Conservation (phyloP, 108 stramenopile species). For the Chaetoceros tenuissimus region DNA sequence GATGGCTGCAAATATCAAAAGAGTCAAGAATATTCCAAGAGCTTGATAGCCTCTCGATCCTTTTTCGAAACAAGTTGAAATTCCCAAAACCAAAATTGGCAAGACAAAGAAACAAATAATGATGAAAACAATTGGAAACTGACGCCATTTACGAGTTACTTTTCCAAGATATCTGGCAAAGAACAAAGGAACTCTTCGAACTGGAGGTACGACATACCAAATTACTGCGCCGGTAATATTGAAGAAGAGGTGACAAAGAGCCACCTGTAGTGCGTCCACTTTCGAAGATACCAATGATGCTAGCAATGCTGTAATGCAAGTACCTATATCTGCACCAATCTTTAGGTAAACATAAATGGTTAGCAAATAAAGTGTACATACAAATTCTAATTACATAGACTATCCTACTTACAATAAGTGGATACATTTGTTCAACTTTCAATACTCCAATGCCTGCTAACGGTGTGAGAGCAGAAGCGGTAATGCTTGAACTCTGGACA, state of each 20-base stretch:
- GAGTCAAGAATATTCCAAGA: constrained; percentile 1
- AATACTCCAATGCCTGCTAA: constrained; percentile 18
- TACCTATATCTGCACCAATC: constrained; percentile 83
- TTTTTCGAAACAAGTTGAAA: constrained; percentile 11
- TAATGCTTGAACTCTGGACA: constrained; percentile 26
- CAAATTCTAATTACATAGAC: constrained; percentile 17
- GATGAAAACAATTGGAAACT: constrained; percentile 26
- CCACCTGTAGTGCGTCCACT: constrained; percentile 56
- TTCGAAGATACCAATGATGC: constrained; percentile 42
- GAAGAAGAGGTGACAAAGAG: constrained; percentile 76
- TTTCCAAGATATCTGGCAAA: constrained; percentile 12
- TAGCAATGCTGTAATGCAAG: constrained; percentile 60
- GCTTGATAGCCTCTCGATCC: constrained; percentile 3
- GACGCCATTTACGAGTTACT: constrained; percentile 10
- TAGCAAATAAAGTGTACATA: constrained; percentile 17
- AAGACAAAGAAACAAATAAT: constrained; percentile 16
- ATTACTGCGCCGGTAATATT: constrained; percentile 52
- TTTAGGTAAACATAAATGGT: constrained; percentile 69
- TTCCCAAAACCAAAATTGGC: constrained; percentile 16
- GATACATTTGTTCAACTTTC: constrained; percentile 14
- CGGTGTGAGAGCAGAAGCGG: constrained; percentile 21
- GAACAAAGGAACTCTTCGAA: constrained; percentile 17
- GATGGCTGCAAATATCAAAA: neutral
- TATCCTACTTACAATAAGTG: constrained; percentile 17
- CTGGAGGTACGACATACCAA: constrained; percentile 15